phyloP scores from a whole-genome alignment of 169 alveolate species.

The Theileria annulata region DNA sequence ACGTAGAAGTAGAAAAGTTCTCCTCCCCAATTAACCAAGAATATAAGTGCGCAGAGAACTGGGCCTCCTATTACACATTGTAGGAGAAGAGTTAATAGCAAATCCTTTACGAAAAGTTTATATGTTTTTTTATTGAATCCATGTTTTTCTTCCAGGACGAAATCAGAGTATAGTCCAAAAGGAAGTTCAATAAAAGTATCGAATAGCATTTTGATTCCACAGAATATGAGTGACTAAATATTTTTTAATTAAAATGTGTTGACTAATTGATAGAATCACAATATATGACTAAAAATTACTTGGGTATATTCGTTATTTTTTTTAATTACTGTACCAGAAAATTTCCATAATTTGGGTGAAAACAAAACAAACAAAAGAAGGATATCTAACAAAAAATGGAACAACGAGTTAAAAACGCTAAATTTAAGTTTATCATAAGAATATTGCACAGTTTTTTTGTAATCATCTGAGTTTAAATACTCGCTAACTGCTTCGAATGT shows the following conservation, averaged over 20 bases:
- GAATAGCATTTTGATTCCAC: conserved; percentile 46
- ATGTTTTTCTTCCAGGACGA: conserved; percentile 86
- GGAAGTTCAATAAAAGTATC: conserved; percentile 73
- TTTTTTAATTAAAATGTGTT: not conserved
- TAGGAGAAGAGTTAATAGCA: conserved; percentile 71
- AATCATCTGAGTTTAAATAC: conserved; percentile 45
- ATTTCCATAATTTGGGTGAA: conserved; percentile 57
- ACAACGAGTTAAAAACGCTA: conserved; percentile 41
- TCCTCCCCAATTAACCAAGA: conserved; percentile 89
- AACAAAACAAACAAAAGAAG: conserved; percentile 23
- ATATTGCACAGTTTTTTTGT: conserved; percentile 54
- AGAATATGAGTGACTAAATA: conserved; percentile 54
- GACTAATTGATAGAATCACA: not conserved
- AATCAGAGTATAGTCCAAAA: conserved; percentile 78
- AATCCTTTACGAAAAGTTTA: conserved; percentile 78
- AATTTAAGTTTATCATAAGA: conserved; percentile 51
- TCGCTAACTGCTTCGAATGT: conserved; percentile 34
- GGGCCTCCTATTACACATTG: conserved; percentile 75
- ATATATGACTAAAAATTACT: conserved; percentile 22
- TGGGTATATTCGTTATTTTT: conserved; percentile 13
- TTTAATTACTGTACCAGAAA: conserved; percentile 29
- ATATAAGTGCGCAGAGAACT: conserved; percentile 73
- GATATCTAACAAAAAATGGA: conserved; percentile 24
- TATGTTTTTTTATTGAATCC: conserved; percentile 86
- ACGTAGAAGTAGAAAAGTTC: conserved; percentile 85